These are phyloP conservation scores for Talaromyces pinophilus DNA, from an alignment of 2,329 filamentous ascomycete species.

Conservation along the genomic window DNA sequence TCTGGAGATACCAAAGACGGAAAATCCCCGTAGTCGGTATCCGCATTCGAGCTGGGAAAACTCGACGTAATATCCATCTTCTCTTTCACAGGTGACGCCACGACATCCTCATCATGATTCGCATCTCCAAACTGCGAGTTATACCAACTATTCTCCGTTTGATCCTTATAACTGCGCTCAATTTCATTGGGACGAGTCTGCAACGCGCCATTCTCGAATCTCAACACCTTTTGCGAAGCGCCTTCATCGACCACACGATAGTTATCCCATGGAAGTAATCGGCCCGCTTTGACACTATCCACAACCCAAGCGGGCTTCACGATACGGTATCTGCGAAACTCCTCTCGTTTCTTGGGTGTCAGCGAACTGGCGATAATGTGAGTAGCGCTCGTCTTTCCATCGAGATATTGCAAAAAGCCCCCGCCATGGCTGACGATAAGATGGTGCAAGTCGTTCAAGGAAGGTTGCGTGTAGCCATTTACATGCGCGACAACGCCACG, in stretches of 20 bases:
- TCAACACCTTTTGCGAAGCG: conserved; percentile 74
- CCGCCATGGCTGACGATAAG: conserved; percentile 93
- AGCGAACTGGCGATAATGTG: conserved; percentile 91
- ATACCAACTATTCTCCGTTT: conserved; percentile 82
- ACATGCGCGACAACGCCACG: conserved; percentile 87
- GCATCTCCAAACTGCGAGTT: conserved; percentile 64
- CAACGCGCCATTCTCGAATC: conserved; percentile 63
- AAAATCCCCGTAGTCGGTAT: conserved; percentile 47
- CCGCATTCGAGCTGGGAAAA: conserved; percentile 22
- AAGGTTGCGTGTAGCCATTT: conserved; percentile 94
- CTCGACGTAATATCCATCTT: conserved; percentile 12
- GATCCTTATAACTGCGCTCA: conserved; percentile 70
- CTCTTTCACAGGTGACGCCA: conserved; percentile 30
- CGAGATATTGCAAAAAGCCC: conserved; percentile 89
- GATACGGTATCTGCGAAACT: conserved; percentile 84
- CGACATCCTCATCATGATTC: conserved; percentile 27
- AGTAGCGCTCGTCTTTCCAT: conserved; percentile 90
- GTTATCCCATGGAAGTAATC: conserved; percentile 78
- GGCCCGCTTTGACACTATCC: conserved; percentile 81
- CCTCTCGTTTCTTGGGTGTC: conserved; percentile 88
- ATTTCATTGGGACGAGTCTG: conserved; percentile 65
- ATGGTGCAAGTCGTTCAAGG: conserved; percentile 81
- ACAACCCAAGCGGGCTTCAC: conserved; percentile 94
- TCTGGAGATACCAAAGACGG: conserved; percentile 33
- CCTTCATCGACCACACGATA: conserved; percentile 87